These are phyloP conservation scores for Vicia faba DNA, from an alignment of 306 rosid genomes.

Conservation along the genomic window DNA sequence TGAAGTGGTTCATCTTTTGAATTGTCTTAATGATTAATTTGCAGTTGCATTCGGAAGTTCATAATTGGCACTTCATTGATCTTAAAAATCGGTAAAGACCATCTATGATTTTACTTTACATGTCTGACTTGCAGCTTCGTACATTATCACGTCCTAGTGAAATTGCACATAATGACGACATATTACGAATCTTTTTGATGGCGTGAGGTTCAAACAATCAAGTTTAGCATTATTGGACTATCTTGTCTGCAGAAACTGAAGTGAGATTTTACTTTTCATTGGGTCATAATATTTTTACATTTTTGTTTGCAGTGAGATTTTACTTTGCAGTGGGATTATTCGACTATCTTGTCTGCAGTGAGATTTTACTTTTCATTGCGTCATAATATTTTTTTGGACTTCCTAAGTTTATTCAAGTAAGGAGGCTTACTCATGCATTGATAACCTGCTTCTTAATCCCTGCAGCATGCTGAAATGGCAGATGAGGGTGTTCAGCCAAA, in stretches of 20 bases:
- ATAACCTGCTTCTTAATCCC: slow-evolving; percentile 28
- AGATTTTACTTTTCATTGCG: slow-evolving; percentile 17
- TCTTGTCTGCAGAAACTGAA: slow-evolving; percentile 90
- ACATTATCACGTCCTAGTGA: slow-evolving; percentile 79
- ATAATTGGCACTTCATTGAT: too few relatives aligned
- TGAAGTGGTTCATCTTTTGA: too few relatives aligned
- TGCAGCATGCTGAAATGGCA: slow-evolving; percentile 93
- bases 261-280: too few relatives aligned
- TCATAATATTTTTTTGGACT: slow-evolving; percentile 12
- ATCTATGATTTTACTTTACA: too few relatives aligned
- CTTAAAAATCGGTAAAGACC: too few relatives aligned
- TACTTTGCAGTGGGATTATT: too few relatives aligned
- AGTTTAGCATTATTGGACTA: slow-evolving; percentile 90
- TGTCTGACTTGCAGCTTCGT: slow-evolving; percentile 78
- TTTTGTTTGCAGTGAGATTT: too few relatives aligned
- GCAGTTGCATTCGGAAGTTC: too few relatives aligned
- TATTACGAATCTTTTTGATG: slow-evolving; percentile 80
- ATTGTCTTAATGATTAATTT: too few relatives aligned
- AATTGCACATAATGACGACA: slow-evolving; percentile 90
- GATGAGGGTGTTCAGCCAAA: slow-evolving; percentile 92
- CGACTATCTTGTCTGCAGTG: background rate
- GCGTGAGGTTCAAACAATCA: slow-evolving; percentile 82
- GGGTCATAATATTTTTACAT: too few relatives aligned
- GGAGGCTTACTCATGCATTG: slow-evolving; percentile 28
- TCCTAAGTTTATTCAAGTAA: slow-evolving; percentile 25